Evolutionary conservation across 2,329 filamentous ascomycete genomes (phyloP).

Genomic region (Trichoderma sp.): DNA sequence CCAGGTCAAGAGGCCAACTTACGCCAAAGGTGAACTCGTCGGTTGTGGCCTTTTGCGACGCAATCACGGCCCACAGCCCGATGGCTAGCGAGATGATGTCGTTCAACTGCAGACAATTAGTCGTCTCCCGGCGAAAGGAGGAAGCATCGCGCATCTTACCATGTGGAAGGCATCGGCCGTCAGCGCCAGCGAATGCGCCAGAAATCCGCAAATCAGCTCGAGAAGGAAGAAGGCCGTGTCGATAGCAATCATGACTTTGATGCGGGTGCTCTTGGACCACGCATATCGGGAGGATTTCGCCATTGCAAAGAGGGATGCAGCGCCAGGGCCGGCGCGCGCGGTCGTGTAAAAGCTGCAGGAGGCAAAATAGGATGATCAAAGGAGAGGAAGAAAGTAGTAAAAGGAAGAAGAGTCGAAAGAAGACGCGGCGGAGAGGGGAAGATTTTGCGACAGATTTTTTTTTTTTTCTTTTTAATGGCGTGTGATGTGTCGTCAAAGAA

Average conservation of each 20-base stretch:
- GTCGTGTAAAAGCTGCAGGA: neutral
- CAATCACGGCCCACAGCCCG: slow-evolving; percentile 90
- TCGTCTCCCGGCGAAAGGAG: neutral
- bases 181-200: slow-evolving; percentile 85
- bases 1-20: slow-evolving; percentile 35
- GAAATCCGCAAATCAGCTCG: slow-evolving; percentile 80
- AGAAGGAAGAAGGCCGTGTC: slow-evolving; percentile 87
- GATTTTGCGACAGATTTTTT: neutral
- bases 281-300: slow-evolving; percentile 56
- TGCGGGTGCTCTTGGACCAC: slow-evolving; percentile 88
- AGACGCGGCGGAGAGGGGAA: neutral
- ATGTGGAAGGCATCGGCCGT: slow-evolving; percentile 98
- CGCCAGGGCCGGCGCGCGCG: slow-evolving; percentile 13
- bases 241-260: slow-evolving; percentile 87
- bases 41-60: slow-evolving; percentile 78
- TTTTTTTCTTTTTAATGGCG: neutral
- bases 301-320: slow-evolving; percentile 26
- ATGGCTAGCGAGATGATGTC: slow-evolving; percentile 94
- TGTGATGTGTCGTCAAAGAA: neutral
- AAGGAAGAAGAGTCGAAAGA: neutral
- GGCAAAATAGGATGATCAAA: neutral
- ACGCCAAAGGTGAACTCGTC: slow-evolving; percentile 95
- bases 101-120: slow-evolving; percentile 62
- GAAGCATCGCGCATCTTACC: slow-evolving; percentile 50
- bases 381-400: neutral